Evolutionary conservation across 2,329 filamentous ascomycete species (phyloP).

Genomic region (Trichoderma endophyticum): DNA sequence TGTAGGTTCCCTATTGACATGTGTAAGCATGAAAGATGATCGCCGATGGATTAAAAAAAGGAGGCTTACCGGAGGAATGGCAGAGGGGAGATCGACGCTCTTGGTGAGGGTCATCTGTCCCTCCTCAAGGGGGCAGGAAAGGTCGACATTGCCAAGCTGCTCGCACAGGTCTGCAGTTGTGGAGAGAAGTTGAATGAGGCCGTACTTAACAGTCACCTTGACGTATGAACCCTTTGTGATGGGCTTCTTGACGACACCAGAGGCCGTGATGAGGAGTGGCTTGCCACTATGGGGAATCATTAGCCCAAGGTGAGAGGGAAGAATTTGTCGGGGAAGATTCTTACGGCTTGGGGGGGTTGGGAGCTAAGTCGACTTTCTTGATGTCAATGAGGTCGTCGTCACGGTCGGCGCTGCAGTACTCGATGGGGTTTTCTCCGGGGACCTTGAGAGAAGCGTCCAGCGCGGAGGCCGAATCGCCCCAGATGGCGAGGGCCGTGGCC

Average conservation of each 20-base stretch:
- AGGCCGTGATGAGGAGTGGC: slow-evolving; percentile 73
- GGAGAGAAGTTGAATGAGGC: slow-evolving; percentile 83
- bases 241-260: slow-evolving; percentile 67
- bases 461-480: slow-evolving; percentile 30
- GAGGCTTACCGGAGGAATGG: slow-evolving; percentile 82
- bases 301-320: slow-evolving; percentile 21
- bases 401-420: slow-evolving; percentile 69
- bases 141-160: slow-evolving; percentile 80
- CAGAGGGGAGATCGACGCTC: slow-evolving; percentile 75
- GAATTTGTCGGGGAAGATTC: neutral
- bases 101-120: slow-evolving; percentile 73
- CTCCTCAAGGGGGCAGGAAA: slow-evolving; percentile 83
- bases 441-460: slow-evolving; percentile 59
- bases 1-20: slow-evolving; percentile 73
- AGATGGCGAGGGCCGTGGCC: slow-evolving; percentile 44
- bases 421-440: slow-evolving; percentile 80
- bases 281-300: slow-evolving; percentile 58
- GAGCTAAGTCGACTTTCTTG: slow-evolving; percentile 72
- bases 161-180: slow-evolving; percentile 83
- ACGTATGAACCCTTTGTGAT: slow-evolving; percentile 80
- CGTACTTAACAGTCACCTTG: slow-evolving; percentile 84
- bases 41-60: too few species aligned
- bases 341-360: slow-evolving; percentile 86
- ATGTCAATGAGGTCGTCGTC: slow-evolving; percentile 69
- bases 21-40: slow-evolving; percentile 21